A percentile compares a stretch with the other conserved stretches of the same genome.
Conservation (phyloP, 345 rosid genomes). For the Moricandia moricandioides region DNA sequence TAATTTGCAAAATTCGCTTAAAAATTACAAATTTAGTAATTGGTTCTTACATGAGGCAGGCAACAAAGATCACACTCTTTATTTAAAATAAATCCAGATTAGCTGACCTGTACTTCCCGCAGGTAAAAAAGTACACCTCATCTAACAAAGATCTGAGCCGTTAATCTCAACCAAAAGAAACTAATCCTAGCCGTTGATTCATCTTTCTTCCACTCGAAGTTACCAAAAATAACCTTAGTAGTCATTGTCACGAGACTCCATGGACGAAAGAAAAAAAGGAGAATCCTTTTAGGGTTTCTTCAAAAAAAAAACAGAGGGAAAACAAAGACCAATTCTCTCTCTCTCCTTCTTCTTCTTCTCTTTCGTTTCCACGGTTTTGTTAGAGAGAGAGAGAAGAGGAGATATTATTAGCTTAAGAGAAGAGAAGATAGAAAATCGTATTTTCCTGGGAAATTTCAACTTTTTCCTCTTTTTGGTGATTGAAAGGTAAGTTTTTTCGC, state of each 20-base stretch:
- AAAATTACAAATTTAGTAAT: slow-evolving; percentile 22
- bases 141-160: slow-evolving; percentile 21
- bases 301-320: slow-evolving; percentile 11
- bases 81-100: slow-evolving; percentile 18
- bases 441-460: neutral
- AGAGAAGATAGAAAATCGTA: neutral
- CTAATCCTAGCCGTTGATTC: slow-evolving; percentile 10
- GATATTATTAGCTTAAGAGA: neutral
- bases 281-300: slow-evolving; percentile 25
- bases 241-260: slow-evolving; percentile 16
- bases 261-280: slow-evolving; percentile 5
- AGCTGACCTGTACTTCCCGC: slow-evolving; percentile 35
- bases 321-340: neutral
- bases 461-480: slow-evolving; percentile 8
- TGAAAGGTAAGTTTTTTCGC: slow-evolving; percentile 16
- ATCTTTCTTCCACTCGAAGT: slow-evolving; percentile 14
- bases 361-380: neutral
- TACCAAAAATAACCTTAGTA: slow-evolving; percentile 22
- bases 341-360: neutral
- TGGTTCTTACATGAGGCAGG: slow-evolving; percentile 25
- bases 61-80: neutral
- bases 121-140: slow-evolving; percentile 30
- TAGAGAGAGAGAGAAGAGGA: slow-evolving; percentile 14
- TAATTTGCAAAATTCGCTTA: neutral
- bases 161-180: neutral